These are phyloP conservation scores for Rhizopus sp. DNA, from an alignment of 371 early-diverging fungal genomes.

Conservation along the genomic window DNA sequence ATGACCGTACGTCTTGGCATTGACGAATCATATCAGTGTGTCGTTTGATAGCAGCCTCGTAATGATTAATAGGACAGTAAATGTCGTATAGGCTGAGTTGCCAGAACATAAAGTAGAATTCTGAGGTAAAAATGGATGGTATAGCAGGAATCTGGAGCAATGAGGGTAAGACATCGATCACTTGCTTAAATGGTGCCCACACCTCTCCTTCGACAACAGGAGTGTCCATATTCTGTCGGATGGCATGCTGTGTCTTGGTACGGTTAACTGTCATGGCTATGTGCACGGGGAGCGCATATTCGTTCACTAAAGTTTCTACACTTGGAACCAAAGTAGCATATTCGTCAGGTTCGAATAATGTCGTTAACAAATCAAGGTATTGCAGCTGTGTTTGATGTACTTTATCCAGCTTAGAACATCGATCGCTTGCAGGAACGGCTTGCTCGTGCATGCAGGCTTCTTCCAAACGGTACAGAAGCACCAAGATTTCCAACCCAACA, in stretches of 20 bases:
- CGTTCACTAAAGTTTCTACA: constrained; percentile 53
- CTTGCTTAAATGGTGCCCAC: constrained; percentile 24
- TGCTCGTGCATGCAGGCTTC: constrained; percentile 51
- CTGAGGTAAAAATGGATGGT: constrained; percentile 60
- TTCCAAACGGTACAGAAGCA: constrained; percentile 50
- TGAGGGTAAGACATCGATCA: constrained; percentile 17
- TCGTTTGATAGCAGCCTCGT: constrained; percentile 68
- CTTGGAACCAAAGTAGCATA: constrained; percentile 63
- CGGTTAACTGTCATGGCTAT: constrained; percentile 75
- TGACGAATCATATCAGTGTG: constrained; percentile 50
- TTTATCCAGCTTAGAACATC: constrained; percentile 35
- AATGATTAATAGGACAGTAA: constrained; percentile 70
- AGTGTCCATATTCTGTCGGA: constrained; percentile 23
- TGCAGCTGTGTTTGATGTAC: constrained; percentile 65
- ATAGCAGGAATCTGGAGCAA: constrained; percentile 40
- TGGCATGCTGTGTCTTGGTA: constrained; percentile 54
- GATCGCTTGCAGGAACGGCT: constrained; percentile 59
- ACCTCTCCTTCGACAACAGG: constrained; percentile 24
- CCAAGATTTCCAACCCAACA: constrained; percentile 57
- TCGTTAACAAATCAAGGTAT: constrained; percentile 64
- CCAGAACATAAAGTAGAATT: constrained; percentile 89
- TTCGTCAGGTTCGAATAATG: constrained; percentile 59
- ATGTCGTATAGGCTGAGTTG: constrained; percentile 83
- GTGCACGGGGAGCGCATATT: constrained; percentile 70
- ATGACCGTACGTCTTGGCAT: constrained; percentile 38